Percentiles rank a stretch among this genome's conserved stretches.
phyloP scores from a whole-genome alignment of 2,329 filamentous ascomycete species.

The Trichophyton benhamiae region DNA sequence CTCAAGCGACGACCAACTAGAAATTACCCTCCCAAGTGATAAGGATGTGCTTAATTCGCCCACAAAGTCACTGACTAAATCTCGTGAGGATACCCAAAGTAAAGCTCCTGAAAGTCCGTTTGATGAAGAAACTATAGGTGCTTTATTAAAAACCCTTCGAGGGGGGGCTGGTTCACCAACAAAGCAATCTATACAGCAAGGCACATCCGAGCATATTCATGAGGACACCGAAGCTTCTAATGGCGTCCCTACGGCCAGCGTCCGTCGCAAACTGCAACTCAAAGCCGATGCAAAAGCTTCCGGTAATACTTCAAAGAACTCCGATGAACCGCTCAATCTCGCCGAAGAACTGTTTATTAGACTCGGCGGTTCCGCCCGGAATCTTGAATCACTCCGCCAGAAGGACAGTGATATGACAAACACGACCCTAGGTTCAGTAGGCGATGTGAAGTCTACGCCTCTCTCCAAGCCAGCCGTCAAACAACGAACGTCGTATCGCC shows the following conservation, averaged over 20 bases:
- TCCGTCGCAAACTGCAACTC: neutral
- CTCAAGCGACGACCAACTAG: neutral
- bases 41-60: neutral
- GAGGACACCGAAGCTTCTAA: neutral
- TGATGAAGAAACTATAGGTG: neutral
- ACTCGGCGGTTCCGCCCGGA: neutral
- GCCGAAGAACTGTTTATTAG: neutral
- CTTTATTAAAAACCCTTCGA: neutral
- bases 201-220: neutral
- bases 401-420: neutral
- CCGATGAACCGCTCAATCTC: neutral
- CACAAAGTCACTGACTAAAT: neutral
- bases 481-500: neutral
- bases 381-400: neutral
- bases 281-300: neutral
- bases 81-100: neutral
- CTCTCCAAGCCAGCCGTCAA: neutral
- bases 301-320: neutral
- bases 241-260: neutral
- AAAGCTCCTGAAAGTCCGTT: neutral
- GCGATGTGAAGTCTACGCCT: neutral
- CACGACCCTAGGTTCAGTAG: neutral
- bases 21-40: neutral
- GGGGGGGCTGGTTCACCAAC: neutral
- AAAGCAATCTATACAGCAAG: neutral